Conservation (phyloP, 257 asterid species). For the Fraxinus excelsior region DNA sequence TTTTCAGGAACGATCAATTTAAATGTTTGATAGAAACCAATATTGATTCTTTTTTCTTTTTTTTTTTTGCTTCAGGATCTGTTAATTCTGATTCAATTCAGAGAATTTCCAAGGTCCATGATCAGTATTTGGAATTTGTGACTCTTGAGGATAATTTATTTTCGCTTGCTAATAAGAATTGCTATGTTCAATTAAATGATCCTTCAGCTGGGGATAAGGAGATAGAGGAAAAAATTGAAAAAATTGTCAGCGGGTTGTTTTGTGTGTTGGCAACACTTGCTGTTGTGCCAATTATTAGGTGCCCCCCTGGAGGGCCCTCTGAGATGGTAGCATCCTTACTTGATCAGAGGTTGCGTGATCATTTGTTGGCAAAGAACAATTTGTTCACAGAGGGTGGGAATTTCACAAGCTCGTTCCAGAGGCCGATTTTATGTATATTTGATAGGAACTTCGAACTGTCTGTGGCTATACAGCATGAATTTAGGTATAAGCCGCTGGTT, state of each 20-base stretch:
- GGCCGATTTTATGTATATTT: slow-evolving; percentile 87
- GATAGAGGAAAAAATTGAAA: slow-evolving; percentile 79
- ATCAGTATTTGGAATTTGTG: slow-evolving; percentile 92
- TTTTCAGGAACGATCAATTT: neutral
- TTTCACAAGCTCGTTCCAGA: slow-evolving; percentile 81
- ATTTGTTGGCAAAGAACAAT: slow-evolving; percentile 82
- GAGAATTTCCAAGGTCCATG: slow-evolving; percentile 89
- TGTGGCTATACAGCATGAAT: slow-evolving; percentile 86
- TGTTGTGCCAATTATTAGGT: slow-evolving; percentile 90
- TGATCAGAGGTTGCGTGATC: slow-evolving; percentile 91
- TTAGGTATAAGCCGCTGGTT: slow-evolving; percentile 91
- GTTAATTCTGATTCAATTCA: slow-evolving; percentile 81
- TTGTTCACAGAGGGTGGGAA: slow-evolving; percentile 77
- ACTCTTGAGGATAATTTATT: slow-evolving; percentile 86
- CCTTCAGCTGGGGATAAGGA: slow-evolving; percentile 94
- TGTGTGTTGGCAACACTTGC: slow-evolving; percentile 95
- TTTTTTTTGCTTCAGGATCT: slow-evolving; percentile 47
- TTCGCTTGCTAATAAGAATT: slow-evolving; percentile 82
- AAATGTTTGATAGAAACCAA: neutral
- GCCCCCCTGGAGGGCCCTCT: slow-evolving; percentile 97
- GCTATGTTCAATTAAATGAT: slow-evolving; percentile 91
- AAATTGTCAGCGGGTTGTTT: slow-evolving; percentile 79
- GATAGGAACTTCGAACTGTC: slow-evolving; percentile 94
- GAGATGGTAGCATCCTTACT: slow-evolving; percentile 93
- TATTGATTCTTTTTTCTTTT: neutral